Evolutionary conservation across 768 basidiomycete species (phyloP), one percentile per base, ranked within the genome.

Genomic region (Coprinopsis cinerea): DNA sequence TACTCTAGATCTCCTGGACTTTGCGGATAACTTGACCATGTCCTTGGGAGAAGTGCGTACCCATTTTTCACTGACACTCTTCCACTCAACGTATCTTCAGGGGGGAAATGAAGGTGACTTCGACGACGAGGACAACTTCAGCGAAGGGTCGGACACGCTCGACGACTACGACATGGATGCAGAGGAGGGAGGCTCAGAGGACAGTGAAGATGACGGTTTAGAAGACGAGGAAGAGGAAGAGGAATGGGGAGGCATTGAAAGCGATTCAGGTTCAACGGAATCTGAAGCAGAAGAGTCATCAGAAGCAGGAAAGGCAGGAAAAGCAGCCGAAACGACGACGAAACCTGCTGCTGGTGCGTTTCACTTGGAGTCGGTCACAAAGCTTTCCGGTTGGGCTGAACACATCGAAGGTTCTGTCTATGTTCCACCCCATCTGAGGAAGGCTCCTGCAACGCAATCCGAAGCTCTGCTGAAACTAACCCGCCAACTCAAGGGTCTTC

Each of bases 391-490:
- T 47, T 9, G 43, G 23, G 48, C 30, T 18, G 26, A 36, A 36
- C 24, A 18, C 42, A 11, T 23, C 6, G 10, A 18, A 45, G 28
- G 52, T 74, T 76, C 63, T 4, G 73, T 76, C 22, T 96, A 95
- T 61, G 64, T 93, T n/a, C 92, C 92, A 0, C 92, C 93, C 1
- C 82, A 88, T 57, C 67, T 92, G 2, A 78, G 90, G 26, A 74
- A 76, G 34, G 54, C 47, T 5, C 59, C 62, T 25, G 61, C 64
- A 17, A 55, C 63, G 17, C 57, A 62, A n/a, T 68, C 74, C 2
- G 72, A 73, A 32, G 65, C 65, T 14, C 59, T 69, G 22, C 53
- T 72, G 11, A 88, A 86, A 64, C 72, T 96, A 28, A 78, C 72
- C 2, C 76, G 84, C 41, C 88, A 86, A 57, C 66, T 91, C 24